Percentiles rank a stretch among this genome's conserved stretches.
Evolutionary conservation across 1,284 basidiomycete genomes (phyloP).

Genomic region (Irpex sp.): DNA sequence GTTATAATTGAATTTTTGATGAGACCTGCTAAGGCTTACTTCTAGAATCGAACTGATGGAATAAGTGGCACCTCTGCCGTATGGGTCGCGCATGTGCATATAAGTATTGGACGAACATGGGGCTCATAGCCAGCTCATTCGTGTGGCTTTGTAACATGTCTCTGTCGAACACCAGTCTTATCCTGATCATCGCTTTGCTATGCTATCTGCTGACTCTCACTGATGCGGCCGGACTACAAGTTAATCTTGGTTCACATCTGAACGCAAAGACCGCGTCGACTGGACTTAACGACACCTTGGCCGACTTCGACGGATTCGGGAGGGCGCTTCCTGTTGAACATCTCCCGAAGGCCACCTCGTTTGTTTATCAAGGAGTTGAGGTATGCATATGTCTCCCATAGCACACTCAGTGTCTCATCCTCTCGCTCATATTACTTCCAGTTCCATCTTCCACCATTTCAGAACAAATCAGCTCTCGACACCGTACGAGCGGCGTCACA

Average conservation of each 20-base stretch:
- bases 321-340: constrained; percentile 16
- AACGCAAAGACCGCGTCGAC: constrained; percentile 17
- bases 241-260: constrained; percentile 13
- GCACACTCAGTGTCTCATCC: not conserved
- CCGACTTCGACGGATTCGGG: constrained; percentile 17
- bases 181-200: not conserved
- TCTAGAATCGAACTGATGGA: not conserved
- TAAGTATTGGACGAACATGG: not conserved
- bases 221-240: not conserved
- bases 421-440: not conserved
- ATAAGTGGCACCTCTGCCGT: not conserved
- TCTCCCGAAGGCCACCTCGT: constrained; percentile 10
- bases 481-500: constrained; percentile 13
- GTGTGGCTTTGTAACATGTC: not conserved
- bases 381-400: constrained; percentile 6
- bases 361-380: constrained; percentile 15
- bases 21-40: not conserved
- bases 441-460: constrained; percentile 18
- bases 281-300: constrained; percentile 13
- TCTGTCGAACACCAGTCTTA: not conserved
- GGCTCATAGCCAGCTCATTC: not conserved
- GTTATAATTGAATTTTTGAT: not conserved
- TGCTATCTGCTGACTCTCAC: not conserved
- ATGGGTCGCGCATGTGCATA: not conserved
- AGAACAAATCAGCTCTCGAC: constrained; percentile 12